Percentiles rank a stretch among this genome's conserved stretches.
These are phyloP conservation scores for Tetrapyrgos nigripes DNA, from an alignment of 1,284 basidiomycete genomes.

Conservation along the genomic window DNA sequence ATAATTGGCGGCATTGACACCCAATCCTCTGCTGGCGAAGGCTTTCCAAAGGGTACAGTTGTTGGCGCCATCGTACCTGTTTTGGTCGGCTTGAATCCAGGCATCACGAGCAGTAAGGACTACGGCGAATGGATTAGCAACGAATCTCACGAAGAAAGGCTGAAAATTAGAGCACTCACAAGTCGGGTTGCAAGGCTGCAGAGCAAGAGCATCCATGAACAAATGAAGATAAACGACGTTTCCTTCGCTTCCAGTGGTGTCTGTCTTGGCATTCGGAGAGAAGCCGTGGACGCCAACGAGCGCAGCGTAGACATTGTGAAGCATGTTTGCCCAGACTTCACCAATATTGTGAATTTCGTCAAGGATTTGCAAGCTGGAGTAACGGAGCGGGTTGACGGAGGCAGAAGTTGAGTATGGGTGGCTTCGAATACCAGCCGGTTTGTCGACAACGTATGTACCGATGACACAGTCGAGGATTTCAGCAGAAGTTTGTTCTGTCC, in stretches of 20 bases:
- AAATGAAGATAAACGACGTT: slow-evolving; percentile 56
- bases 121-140: slow-evolving; percentile 17
- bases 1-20: slow-evolving; percentile 48
- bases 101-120: slow-evolving; percentile 48
- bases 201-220: slow-evolving; percentile 53
- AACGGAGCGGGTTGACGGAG: slow-evolving; percentile 12
- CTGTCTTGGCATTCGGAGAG: slow-evolving; percentile 44
- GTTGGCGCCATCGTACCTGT: slow-evolving; percentile 55
- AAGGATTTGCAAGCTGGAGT: slow-evolving; percentile 9
- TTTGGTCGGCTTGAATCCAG: slow-evolving; percentile 60
- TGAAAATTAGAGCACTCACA: slow-evolving; percentile 34
- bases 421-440: slow-evolving; percentile 27
- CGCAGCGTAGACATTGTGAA: slow-evolving; percentile 58
- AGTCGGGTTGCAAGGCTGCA: slow-evolving; percentile 61
- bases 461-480: slow-evolving; percentile 46
- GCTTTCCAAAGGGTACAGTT: slow-evolving; percentile 52
- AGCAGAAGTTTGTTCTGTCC: slow-evolving; percentile 43
- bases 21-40: slow-evolving; percentile 58
- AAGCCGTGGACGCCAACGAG: slow-evolving; percentile 51
- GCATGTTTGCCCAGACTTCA: slow-evolving; percentile 51
- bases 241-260: slow-evolving; percentile 49
- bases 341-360: slow-evolving; percentile 13
- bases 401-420: slow-evolving; percentile 23
- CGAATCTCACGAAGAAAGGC: neutral
- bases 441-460: slow-evolving; percentile 41